phyloP scores from a whole-genome alignment of 148 eudicot genomes.

The Cornus controversa region DNA sequence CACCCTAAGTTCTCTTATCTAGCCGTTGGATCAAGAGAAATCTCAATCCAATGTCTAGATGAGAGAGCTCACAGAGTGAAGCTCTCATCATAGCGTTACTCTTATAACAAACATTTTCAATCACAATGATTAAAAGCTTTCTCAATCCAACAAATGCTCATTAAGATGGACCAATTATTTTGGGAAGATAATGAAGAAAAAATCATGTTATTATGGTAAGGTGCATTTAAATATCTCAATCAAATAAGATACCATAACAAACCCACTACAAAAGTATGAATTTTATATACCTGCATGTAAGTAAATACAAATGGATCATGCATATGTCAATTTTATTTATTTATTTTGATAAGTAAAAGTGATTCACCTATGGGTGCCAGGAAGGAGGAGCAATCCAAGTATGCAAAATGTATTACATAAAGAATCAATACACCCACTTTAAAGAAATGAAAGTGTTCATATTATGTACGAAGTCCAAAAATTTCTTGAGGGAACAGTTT shows the following conservation, averaged over 20 bases:
- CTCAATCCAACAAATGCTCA: constrained; percentile 5
- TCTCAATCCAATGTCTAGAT: too few species aligned
- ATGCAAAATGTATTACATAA: too few species aligned
- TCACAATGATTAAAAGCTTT: not conserved
- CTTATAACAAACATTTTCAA: not conserved
- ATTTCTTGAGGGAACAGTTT: too few species aligned
- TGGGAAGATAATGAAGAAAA: not conserved
- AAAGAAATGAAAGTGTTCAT: too few species aligned
- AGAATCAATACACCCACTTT: too few species aligned
- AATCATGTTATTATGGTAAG: not conserved
- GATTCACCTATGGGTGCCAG: not conserved
- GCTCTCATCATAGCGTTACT: not conserved
- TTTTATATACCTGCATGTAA: not conserved
- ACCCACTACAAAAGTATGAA: not conserved
- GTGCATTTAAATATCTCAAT: not conserved
- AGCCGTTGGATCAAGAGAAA: too few species aligned
- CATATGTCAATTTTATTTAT: not conserved
- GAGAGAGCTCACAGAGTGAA: too few species aligned
- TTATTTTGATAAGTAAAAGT: not conserved
- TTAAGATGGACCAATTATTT: not conserved
- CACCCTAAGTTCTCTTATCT: not conserved
- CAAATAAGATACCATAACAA: not conserved
- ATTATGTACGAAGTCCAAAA: too few species aligned
- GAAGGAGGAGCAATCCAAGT: too few species aligned
- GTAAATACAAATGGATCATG: not conserved